phyloP scores from a whole-genome alignment of 1,284 basidiomycete genomes.

The Baeospora myosura region DNA sequence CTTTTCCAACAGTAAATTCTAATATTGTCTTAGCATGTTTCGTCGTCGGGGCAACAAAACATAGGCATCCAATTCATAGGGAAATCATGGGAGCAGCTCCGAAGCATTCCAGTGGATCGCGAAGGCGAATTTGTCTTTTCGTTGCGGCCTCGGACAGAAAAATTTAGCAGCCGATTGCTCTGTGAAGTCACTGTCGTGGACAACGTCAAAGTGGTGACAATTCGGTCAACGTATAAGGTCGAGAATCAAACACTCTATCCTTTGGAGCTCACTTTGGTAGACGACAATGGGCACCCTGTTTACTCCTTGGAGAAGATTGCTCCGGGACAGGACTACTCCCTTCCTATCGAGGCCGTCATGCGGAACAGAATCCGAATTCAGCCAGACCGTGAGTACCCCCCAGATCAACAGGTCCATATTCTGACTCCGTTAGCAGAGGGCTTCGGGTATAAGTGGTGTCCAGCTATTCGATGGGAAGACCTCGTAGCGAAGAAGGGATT shows the following conservation, averaged over 20 bases:
- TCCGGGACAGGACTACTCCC: conserved; percentile 80
- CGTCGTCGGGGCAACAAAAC: conserved; percentile 67
- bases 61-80: conserved; percentile 82
- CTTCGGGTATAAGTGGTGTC: conserved; percentile 92
- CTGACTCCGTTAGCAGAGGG: conserved; percentile 55
- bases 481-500: conserved; percentile 73
- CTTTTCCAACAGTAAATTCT: conserved; percentile 1
- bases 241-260: conserved; percentile 93
- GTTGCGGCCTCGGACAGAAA: conserved; percentile 72
- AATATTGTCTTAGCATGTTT: conserved; percentile 59
- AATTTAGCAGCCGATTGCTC: conserved; percentile 77
- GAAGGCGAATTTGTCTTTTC: conserved; percentile 92
- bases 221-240: conserved; percentile 90
- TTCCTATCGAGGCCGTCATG: conserved; percentile 89
- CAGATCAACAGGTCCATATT: conserved; percentile 2
- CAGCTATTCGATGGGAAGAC: conserved; percentile 89
- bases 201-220: conserved; percentile 93
- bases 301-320: conserved; percentile 81
- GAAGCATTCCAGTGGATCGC: conserved; percentile 86
- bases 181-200: conserved; percentile 90
- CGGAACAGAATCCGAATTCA: conserved; percentile 82
- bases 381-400: conserved; percentile 68
- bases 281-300: conserved; percentile 77
- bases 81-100: conserved; percentile 87
- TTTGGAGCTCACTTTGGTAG: conserved; percentile 87